Percentiles rank a stretch among this genome's conserved stretches.
Conservation (phyloP, 2,329 filamentous ascomycete genomes). For the Hawksworthiomyces lignivorus region DNA sequence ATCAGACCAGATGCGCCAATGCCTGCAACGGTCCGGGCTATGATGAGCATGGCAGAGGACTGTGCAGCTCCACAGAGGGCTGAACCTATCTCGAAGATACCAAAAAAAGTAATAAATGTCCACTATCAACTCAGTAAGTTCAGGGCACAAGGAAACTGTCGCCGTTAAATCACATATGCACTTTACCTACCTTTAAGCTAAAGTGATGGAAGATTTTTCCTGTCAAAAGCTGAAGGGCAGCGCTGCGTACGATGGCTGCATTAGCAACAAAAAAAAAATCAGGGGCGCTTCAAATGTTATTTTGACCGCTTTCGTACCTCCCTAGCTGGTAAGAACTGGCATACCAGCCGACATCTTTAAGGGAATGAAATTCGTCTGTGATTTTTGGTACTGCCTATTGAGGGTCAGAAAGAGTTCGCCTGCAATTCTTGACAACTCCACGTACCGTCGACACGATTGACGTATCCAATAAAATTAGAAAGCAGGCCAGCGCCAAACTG, state of each 20-base stretch:
- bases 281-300: too few species aligned
- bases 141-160: too few species aligned
- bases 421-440: too few species aligned
- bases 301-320: constrained; percentile 5
- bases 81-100: constrained; percentile 48
- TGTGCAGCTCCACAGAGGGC: constrained; percentile 43
- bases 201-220: constrained; percentile 43
- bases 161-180: too few species aligned
- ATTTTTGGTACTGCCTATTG: constrained; percentile 15
- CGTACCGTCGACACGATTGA: constrained; percentile 16
- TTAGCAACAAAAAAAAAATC: too few species aligned
- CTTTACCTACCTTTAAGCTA: constrained; percentile 28
- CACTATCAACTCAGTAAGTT: constrained; percentile 19
- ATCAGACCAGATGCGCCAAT: constrained; percentile 43
- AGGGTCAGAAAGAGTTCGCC: background rate
- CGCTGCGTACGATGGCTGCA: too few species aligned
- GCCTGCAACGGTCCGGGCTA: constrained; percentile 47
- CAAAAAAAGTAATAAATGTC: constrained; percentile 33
- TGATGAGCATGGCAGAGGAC: constrained; percentile 44
- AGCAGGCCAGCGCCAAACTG: constrained; percentile 11
- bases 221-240: constrained; percentile 41
- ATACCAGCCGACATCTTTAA: constrained; percentile 17
- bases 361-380: constrained; percentile 16
- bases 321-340: constrained; percentile 15
- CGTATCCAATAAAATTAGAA: constrained; percentile 17